Conservation (phyloP, 495 filamentous ascomycete genomes). For the Recurvomyces mirabilis region DNA sequence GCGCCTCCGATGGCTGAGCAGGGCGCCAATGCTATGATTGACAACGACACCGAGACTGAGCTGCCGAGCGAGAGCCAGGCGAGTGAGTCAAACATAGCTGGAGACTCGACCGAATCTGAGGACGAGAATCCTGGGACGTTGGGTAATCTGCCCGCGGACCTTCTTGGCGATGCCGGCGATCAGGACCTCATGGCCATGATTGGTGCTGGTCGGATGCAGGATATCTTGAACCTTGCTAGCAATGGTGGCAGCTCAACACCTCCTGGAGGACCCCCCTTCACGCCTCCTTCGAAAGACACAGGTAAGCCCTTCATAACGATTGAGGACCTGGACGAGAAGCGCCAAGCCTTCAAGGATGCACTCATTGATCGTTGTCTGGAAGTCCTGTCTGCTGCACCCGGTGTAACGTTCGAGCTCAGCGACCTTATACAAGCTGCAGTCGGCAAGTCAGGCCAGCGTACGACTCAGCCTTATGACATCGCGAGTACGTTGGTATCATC, state of each 20-base stretch:
- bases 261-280: background rate
- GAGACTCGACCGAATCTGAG: background rate
- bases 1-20: background rate
- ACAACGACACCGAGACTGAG: background rate
- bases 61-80: slow-evolving; percentile 1
- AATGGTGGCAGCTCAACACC: background rate
- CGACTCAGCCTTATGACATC: slow-evolving; percentile 56
- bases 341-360: slow-evolving; percentile 57
- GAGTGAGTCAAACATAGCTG: slow-evolving; percentile 11
- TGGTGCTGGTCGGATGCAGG: background rate
- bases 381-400: slow-evolving; percentile 73
- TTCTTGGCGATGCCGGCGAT: no score
- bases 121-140: background rate
- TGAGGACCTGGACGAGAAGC: slow-evolving; percentile 73
- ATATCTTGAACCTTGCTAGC: background rate
- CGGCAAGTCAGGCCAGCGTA: slow-evolving; percentile 53
- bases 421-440: slow-evolving; percentile 73
- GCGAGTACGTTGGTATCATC: slow-evolving; percentile 75
- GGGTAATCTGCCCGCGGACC: no score
- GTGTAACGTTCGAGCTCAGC: slow-evolving; percentile 82
- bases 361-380: slow-evolving; percentile 85
- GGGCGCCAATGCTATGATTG: background rate
- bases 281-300: slow-evolving; percentile 6
- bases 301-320: slow-evolving; percentile 41
- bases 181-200: background rate